Evolutionary conservation across 1,284 basidiomycete genomes (phyloP).

Genomic region (Apiotrichum laibachii): DNA sequence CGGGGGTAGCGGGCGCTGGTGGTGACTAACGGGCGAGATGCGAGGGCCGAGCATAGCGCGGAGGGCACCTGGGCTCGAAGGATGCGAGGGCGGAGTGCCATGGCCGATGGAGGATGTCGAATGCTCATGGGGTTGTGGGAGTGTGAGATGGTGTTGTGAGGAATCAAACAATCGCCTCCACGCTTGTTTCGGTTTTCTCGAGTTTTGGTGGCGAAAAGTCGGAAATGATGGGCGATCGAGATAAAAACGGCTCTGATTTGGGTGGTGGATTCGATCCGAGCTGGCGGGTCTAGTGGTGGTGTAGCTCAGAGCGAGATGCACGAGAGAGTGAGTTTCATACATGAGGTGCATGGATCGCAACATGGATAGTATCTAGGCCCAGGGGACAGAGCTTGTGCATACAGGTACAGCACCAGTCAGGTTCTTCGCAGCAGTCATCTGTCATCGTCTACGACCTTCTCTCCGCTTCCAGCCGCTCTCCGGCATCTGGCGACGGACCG

Average conservation of each 20-base stretch:
- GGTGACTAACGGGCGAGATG: constrained; percentile 4
- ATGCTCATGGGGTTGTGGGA: constrained; percentile 10
- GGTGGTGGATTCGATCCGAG: no score
- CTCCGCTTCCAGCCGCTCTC: constrained; percentile 13
- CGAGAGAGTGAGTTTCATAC: no score
- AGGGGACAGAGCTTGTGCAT: no score
- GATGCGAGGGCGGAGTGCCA: constrained; percentile 10
- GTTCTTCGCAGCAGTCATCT: no score
- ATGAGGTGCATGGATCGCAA: no score
- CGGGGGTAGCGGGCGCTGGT: constrained; percentile 6
- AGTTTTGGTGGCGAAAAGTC: background rate
- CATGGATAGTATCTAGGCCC: no score
- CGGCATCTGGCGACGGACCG: constrained; percentile 36
- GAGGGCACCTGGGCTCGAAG: constrained; percentile 1
- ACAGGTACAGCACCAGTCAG: background rate
- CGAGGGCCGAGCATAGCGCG: constrained; percentile 1
- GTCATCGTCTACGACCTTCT: background rate
- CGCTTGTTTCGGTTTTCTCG: background rate
- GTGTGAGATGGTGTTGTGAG: background rate
- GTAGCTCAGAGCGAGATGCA: no score
- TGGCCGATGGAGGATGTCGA: background rate
- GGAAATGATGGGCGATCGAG: background rate
- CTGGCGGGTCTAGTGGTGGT: background rate
- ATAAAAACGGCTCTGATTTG: background rate
- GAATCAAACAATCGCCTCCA: background rate